Evolutionary conservation across 345 rosid species (phyloP).

Genomic region (Mallotus nudiflorus): DNA sequence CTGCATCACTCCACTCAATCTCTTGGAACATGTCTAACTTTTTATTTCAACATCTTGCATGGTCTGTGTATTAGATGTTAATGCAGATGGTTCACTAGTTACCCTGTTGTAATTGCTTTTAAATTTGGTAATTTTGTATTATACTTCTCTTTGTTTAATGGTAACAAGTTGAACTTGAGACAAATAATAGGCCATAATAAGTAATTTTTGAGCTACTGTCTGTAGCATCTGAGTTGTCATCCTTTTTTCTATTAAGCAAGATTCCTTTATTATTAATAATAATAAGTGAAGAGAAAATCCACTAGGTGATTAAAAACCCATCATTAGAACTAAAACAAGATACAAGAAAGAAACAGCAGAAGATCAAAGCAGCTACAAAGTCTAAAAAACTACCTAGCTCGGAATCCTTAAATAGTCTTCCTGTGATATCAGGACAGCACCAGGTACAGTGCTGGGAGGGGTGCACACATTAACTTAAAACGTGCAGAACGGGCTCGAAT

Average conservation of each 20-base stretch:
- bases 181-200: neutral
- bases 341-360: no score
- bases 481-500: slow-evolving; percentile 92
- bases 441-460: slow-evolving; percentile 84
- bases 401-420: no score
- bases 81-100: neutral
- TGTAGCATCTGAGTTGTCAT: slow-evolving; percentile 1
- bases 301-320: no score
- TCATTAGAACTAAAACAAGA: no score
- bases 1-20: neutral
- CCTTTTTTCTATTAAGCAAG: neutral
- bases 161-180: neutral
- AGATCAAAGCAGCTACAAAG: no score
- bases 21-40: neutral
- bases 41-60: slow-evolving; percentile 1
- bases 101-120: neutral
- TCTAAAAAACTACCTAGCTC: no score
- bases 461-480: slow-evolving; percentile 89
- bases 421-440: slow-evolving; percentile 61
- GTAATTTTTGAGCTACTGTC: slow-evolving; percentile 1
- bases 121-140: neutral
- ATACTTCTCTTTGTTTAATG: neutral
- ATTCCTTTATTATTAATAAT: no score
- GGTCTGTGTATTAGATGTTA: neutral
- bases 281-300: no score